These are phyloP conservation scores for Dactylellina parvicollis DNA, from an alignment of 2,329 filamentous ascomycete genomes.

Conservation along the genomic window DNA sequence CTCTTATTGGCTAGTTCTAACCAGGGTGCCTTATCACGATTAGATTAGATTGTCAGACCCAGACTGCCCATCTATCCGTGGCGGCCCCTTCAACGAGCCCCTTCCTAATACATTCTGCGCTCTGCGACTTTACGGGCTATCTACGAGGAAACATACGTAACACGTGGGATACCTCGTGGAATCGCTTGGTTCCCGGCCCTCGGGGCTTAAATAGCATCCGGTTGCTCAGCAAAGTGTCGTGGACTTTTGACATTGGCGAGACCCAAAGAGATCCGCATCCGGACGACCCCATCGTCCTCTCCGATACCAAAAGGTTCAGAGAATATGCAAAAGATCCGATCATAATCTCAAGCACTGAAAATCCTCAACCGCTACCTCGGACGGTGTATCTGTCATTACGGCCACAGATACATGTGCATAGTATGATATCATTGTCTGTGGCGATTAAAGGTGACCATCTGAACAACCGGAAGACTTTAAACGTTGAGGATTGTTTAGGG, in stretches of 20 bases:
- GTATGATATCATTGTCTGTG: too few species aligned
- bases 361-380: background rate
- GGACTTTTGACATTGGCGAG: background rate
- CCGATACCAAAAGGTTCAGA: background rate
- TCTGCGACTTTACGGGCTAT: slow-evolving; percentile 13
- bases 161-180: too few species aligned
- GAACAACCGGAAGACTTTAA: too few species aligned
- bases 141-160: slow-evolving; percentile 5
- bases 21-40: slow-evolving; percentile 22
- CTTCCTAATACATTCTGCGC: slow-evolving; percentile 9
- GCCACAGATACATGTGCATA: too few species aligned
- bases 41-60: slow-evolving; percentile 30
- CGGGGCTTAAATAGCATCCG: too few species aligned
- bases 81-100: too few species aligned
- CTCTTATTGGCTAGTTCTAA: slow-evolving; percentile 14
- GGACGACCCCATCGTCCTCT: slow-evolving; percentile 1
- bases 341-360: slow-evolving; percentile 7
- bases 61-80: too few species aligned
- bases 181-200: too few species aligned
- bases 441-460: too few species aligned
- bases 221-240: too few species aligned
- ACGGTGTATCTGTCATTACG: background rate
- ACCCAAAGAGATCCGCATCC: slow-evolving; percentile 3
- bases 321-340: slow-evolving; percentile 8
- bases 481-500: too few species aligned